Base-by-base conservation (phyloP, 2,329 filamentous ascomycete genomes). In the Neobulgaria alba region DNA sequence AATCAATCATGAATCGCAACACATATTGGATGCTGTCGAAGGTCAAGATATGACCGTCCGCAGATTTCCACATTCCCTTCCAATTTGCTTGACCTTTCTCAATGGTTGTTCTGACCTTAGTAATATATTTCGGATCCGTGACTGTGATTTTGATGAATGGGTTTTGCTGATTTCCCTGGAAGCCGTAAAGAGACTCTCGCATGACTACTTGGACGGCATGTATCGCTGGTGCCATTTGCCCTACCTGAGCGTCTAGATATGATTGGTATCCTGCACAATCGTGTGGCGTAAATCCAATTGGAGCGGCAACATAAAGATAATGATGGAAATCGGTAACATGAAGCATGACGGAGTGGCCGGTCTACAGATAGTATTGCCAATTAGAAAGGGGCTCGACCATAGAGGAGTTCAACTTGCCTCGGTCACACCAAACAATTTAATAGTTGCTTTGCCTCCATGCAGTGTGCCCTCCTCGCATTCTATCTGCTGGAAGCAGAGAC, bases 1-100 rank as follows among this genome's bases (percentile, higher is more conserved):
- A 93, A 62, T 98, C 92, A 36, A 98, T 90, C 92, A 98, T 98
- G 65, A 98, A 96, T 38, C 92, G 77, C 50, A 96, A 65, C 18
- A 96, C 78, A 58, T 95, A 98, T 68, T 94, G 86, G 42, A 98
- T 89, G 52, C 82, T 95, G 67, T 98, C 92, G 56, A 90, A 98
- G 0, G 92, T 96, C 61, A 89, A 75, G 49, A 96, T 79, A 15
- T 75, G 76, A 4, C 73, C 71, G 5, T 76, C 74, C 12, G 72
- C 68, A 15, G 68, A 74, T 51, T 79, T 83, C 90, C 92, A 98
- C 62, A 95, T 72, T 3, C 82, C 79, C 61, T 90, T 94, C 75
- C 87, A 96, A 59, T 96, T 95, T 44, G 85, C 82, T 43, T 75
- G 70, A 8, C 83, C 81, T 7, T 67, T 68, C 61, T 95, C 85